A percentile compares a stretch with the other conserved stretches of the same genome.
These are phyloP conservation scores for Radiomyces spectabilis DNA, from an alignment of 192 early-diverging fungal genomes.

Conservation along the genomic window DNA sequence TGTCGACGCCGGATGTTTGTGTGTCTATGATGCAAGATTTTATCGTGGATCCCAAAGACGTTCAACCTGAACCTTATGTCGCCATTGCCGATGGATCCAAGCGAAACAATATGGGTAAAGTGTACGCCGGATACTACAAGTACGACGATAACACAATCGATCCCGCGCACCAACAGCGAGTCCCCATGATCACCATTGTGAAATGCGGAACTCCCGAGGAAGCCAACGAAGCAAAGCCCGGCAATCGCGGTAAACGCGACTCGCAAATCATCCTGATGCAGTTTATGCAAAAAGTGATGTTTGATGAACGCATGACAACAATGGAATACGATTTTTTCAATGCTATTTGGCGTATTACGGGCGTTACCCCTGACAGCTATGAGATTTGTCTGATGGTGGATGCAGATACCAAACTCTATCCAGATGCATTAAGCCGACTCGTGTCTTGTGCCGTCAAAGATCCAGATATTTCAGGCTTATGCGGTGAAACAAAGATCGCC, in stretches of 20 bases:
- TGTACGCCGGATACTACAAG: conserved; percentile 65
- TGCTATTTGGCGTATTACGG: conserved; percentile 63
- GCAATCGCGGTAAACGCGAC: conserved; percentile 83
- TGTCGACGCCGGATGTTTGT: conserved; percentile 70
- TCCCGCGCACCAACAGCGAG: conserved; percentile 39
- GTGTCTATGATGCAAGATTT: conserved; percentile 66
- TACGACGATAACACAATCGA: conserved; percentile 49
- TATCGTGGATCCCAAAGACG: conserved; percentile 39
- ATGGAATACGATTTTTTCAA: conserved; percentile 66
- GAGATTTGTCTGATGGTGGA: conserved; percentile 73
- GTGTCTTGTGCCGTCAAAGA: conserved; percentile 82
- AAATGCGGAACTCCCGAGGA: conserved; percentile 57
- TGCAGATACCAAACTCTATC: conserved; percentile 78
- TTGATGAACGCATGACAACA: conserved; percentile 64
- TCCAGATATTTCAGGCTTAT: conserved; percentile 81
- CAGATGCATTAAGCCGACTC: conserved; percentile 66
- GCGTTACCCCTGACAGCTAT: conserved; percentile 73
- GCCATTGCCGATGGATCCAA: conserved; percentile 70
- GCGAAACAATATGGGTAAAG: conserved; percentile 73
- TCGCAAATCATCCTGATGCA: conserved; percentile 86
- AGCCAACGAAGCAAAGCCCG: conserved; percentile 44
- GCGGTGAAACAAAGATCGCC: conserved; percentile 93
- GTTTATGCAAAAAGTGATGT: conserved; percentile 74
- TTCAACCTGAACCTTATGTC: conserved; percentile 57
- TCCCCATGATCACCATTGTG: conserved; percentile 60